Evolutionary conservation across 2,329 filamentous ascomycete species (phyloP).

Genomic region (Mycosphaerella sp.): DNA sequence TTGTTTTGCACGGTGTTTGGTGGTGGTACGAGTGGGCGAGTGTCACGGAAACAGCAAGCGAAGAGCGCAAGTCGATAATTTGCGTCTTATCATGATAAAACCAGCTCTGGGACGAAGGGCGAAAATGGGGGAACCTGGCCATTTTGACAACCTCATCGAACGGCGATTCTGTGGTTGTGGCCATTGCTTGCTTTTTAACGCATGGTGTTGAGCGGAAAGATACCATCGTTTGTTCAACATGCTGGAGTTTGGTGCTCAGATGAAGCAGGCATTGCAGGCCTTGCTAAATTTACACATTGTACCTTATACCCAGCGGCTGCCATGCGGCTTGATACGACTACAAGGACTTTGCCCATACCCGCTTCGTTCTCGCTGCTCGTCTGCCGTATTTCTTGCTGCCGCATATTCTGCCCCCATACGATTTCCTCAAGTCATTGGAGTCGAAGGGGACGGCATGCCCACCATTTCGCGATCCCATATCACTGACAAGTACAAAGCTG

Average conservation of each 20-base stretch:
- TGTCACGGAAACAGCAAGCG: slow-evolving; percentile 6
- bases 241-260: not conserved
- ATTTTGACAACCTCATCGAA: not conserved
- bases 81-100: slow-evolving; percentile 5
- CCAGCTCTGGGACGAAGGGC: not conserved
- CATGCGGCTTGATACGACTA: not conserved
- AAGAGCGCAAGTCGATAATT: not conserved
- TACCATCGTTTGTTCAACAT: not conserved
- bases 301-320: not conserved
- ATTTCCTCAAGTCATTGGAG: too few relatives aligned
- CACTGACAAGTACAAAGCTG: too few relatives aligned
- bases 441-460: too few relatives aligned
- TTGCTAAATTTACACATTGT: not conserved
- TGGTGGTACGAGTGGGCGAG: not conserved
- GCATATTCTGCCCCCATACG: too few relatives aligned
- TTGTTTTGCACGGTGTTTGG: slow-evolving; percentile 1
- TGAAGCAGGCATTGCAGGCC: not conserved
- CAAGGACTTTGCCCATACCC: not conserved
- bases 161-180: slow-evolving; percentile 2
- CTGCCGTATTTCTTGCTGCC: too few relatives aligned
- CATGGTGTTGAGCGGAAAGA: slow-evolving; percentile 2
- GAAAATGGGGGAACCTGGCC: slow-evolving; percentile 1
- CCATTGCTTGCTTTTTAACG: slow-evolving; percentile 2
- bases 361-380: not conserved
- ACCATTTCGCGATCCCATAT: too few relatives aligned